Base-by-base conservation (phyloP, 768 basidiomycete genomes). In the Mycena kentingensis region DNA sequence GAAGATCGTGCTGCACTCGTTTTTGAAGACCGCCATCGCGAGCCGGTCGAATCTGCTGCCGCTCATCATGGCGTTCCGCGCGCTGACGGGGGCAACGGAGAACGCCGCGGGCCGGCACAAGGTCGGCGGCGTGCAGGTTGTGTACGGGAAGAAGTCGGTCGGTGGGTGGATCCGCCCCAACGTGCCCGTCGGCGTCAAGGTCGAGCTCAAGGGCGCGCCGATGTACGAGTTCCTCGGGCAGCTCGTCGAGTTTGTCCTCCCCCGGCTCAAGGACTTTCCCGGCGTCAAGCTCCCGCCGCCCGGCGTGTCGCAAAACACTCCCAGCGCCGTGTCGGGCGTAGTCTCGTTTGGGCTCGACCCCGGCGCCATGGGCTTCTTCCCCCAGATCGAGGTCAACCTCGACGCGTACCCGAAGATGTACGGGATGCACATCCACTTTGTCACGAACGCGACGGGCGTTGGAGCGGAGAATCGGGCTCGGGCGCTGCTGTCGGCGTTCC, bases 141-240 rank as follows among this genome's bases (percentile, higher is more conserved):
- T 87, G 49, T 75, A 69, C 73, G 89, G 59, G 61, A 84, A 71
- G 78, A 89, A 79, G 75, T 80, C 67, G 65, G 89, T 71, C 69
- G 88, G 79, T 28, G 87, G 89, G 0, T 98, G 93, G 90, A 81
- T 95, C 32, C 79, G 96, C 28, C 83, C 85, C 0, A 88, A 89
- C 21, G 67, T 90, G 42, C 92, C 96, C 0, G 74, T 88, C 18
- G 93, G 93, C 54, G 92, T 82, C 58, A 94, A 94, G 73, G 93
- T 98, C 54, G 90, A 90, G 66, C 72, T 99, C 60, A 85, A 83
- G 65, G 95, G 95, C 13, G 85, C 88, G 42, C 83, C 87, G 60
- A 98, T 98, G 95, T 98, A 92, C 75, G 89, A 92, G 62, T 98
- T 98, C 71, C 75, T 98, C 51, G 83, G 83, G 51, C 85, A 84